Conservation (phyloP, 305 asterid genomes). For the Caryopteris hybrid region DNA sequence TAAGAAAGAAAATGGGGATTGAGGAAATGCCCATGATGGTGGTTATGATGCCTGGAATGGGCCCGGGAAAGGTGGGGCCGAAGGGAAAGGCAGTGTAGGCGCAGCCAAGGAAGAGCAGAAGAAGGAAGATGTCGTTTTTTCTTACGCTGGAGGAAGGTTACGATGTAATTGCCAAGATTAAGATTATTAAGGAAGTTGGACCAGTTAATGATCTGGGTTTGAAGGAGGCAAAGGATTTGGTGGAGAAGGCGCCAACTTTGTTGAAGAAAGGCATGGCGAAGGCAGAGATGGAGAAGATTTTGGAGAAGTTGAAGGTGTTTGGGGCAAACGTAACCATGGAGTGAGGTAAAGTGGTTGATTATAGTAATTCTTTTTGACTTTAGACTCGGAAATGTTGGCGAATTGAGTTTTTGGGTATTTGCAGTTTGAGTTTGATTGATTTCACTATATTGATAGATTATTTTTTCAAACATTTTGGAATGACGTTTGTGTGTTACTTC, state of each 20-base stretch:
- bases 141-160: constrained; percentile 90
- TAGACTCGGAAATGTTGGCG: neutral
- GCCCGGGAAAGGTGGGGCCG: constrained; percentile 49
- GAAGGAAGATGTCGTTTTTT: constrained; percentile 79
- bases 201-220: constrained; percentile 79
- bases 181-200: constrained; percentile 95
- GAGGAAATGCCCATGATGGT: constrained; percentile 91
- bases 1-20: constrained; percentile 64
- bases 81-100: constrained; percentile 49
- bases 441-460: neutral
- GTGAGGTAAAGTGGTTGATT: constrained; percentile 50
- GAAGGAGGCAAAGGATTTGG: constrained; percentile 98
- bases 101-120: constrained; percentile 56
- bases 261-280: constrained; percentile 90
- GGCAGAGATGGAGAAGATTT: constrained; percentile 78
- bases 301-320: constrained; percentile 71
- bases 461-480: too few relatives aligned
- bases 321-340: constrained; percentile 85
- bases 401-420: neutral
- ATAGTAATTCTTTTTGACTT: neutral
- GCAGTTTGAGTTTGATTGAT: neutral
- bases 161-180: constrained; percentile 68
- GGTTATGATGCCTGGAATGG: constrained; percentile 91
- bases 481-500: too few relatives aligned
- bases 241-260: constrained; percentile 88